Evolutionary conservation across 805 yeast species (phyloP).

Genomic region (Ogataea saltuana): DNA sequence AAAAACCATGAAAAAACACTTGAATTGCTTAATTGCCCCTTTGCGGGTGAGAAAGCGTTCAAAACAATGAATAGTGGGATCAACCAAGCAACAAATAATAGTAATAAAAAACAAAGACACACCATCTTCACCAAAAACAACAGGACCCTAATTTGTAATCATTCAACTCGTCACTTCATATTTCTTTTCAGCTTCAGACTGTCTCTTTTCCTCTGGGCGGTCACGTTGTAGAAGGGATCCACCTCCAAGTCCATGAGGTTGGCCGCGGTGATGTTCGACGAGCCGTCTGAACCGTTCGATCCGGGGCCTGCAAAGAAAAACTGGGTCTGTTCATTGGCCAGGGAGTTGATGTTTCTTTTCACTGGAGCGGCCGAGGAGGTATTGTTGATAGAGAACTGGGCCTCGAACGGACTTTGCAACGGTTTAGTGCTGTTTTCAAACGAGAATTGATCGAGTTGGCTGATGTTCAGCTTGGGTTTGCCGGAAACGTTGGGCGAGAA

Average conservation of each 20-base stretch:
- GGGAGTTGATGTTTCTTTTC: neutral
- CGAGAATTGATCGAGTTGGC: constrained; percentile 21
- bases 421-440: constrained; percentile 24
- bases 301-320: constrained; percentile 9
- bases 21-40: too few relatives aligned
- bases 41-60: too few relatives aligned
- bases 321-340: constrained; percentile 3
- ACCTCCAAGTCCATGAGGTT: constrained; percentile 26
- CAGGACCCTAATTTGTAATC: neutral
- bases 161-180: constrained; percentile 26
- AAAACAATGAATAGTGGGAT: too few relatives aligned
- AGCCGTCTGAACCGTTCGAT: neutral
- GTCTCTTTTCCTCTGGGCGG: constrained; percentile 54
- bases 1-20: neutral
- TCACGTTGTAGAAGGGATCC: constrained; percentile 42
- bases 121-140: neutral
- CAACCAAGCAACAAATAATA: neutral
- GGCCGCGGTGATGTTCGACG: neutral
- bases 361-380: too few relatives aligned
- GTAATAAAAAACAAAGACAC: neutral
- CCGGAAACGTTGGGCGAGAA: constrained; percentile 12
- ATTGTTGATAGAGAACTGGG: constrained; percentile 16
- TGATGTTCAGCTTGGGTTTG: constrained; percentile 15
- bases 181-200: constrained; percentile 50
- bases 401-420: constrained; percentile 31